phyloP scores from a whole-genome alignment of 768 basidiomycete genomes.

The Baorangia bicolor region DNA sequence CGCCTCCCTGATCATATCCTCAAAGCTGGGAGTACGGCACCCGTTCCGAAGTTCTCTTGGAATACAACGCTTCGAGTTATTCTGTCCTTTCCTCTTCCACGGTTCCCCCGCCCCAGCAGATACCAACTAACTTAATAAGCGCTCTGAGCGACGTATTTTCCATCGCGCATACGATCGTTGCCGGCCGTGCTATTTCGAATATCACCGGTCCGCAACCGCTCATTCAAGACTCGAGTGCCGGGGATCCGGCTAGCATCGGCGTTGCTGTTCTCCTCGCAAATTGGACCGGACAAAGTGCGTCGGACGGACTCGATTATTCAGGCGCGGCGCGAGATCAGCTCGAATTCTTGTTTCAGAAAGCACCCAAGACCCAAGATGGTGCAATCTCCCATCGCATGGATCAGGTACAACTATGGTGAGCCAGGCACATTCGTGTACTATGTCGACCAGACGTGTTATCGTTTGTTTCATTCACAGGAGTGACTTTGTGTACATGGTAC shows the following conservation, averaged over 20 bases:
- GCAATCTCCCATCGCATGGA: slow-evolving; percentile 77
- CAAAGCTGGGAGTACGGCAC: slow-evolving; percentile 56
- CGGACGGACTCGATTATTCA: slow-evolving; percentile 53
- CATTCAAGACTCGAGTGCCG: slow-evolving; percentile 57
- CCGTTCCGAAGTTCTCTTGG: slow-evolving; percentile 49
- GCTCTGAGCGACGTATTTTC: slow-evolving; percentile 54
- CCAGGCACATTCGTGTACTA: not conserved
- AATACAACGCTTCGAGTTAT: slow-evolving; percentile 44
- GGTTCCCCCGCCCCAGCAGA: slow-evolving; percentile 28
- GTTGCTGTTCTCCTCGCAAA: slow-evolving; percentile 65
- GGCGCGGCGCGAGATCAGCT: slow-evolving; percentile 67
- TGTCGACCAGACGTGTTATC: not conserved
- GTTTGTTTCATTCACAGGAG: slow-evolving; percentile 44
- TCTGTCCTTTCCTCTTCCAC: slow-evolving; percentile 41
- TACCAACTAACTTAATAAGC: slow-evolving; percentile 20
- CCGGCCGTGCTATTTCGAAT: slow-evolving; percentile 43
- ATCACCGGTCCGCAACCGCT: slow-evolving; percentile 57
- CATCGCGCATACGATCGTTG: slow-evolving; percentile 53
- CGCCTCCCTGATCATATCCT: not conserved
- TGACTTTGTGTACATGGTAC: slow-evolving; percentile 83
- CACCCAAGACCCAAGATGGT: slow-evolving; percentile 66
- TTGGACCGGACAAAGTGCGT: slow-evolving; percentile 41
- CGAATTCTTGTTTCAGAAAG: slow-evolving; percentile 53
- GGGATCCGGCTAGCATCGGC: slow-evolving; percentile 79
- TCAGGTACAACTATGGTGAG: slow-evolving; percentile 71